phyloP scores from a whole-genome alignment of 73 alveolate genomes.

The Paramecium caudatum region DNA sequence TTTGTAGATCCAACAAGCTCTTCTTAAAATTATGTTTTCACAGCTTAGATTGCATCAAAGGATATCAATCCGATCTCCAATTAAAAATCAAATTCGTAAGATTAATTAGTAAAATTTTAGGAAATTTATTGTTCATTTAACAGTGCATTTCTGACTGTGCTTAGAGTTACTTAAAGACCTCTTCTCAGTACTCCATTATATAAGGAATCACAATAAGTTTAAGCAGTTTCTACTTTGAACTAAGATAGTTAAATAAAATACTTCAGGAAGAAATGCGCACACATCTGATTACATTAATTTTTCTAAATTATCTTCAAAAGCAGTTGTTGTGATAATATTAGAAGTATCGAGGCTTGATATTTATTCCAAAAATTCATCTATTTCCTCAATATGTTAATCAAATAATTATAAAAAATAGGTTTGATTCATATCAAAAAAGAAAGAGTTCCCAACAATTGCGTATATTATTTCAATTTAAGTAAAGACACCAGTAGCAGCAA shows the following conservation, averaged over 20 bases:
- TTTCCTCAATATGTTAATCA: not conserved
- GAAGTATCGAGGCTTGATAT: slow-evolving; percentile 12
- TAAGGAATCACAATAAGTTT: slow-evolving; percentile 38
- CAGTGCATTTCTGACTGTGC: slow-evolving; percentile 23
- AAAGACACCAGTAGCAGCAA: slow-evolving; percentile 58
- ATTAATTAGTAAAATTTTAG: not conserved
- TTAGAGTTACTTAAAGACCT: not conserved
- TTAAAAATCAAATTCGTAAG: not conserved
- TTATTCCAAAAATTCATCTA: slow-evolving; percentile 2
- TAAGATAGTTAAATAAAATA: not conserved
- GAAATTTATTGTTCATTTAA: slow-evolving; percentile 27
- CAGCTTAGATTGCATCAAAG: slow-evolving; percentile 1
- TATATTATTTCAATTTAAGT: not conserved
- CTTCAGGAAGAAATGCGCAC: slow-evolving; percentile 40
- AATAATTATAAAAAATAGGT: not conserved
- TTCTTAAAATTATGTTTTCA: not conserved
- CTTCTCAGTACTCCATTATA: slow-evolving; percentile 65
- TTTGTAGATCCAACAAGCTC: slow-evolving; percentile 17
- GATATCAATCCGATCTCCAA: slow-evolving; percentile 18
- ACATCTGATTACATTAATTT: slow-evolving; percentile 34
- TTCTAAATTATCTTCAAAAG: not conserved
- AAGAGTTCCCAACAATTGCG: not conserved
- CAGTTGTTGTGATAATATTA: not conserved
- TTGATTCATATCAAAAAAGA: not conserved
- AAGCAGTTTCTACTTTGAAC: slow-evolving; percentile 11